Percentiles rank a stretch among this genome's conserved stretches.
These are phyloP conservation scores for Monosporozyma unispora DNA, from an alignment of 805 yeast species.

Conservation along the genomic window DNA sequence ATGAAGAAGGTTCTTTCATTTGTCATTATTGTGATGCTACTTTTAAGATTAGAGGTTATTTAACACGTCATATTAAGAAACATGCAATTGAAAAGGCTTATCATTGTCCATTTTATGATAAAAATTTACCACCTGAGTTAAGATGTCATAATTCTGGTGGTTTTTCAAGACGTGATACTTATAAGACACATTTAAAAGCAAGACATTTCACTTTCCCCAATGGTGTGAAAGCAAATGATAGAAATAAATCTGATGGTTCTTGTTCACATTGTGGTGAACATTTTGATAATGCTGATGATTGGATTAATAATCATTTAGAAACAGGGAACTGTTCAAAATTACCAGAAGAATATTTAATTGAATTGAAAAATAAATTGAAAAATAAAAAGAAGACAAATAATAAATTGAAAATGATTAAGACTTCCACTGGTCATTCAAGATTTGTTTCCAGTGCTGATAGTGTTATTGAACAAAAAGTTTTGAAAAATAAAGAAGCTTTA, in stretches of 20 bases:
- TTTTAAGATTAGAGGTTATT: slow-evolving; percentile 77
- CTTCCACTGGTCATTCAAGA: slow-evolving; percentile 28
- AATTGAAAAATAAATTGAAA: slow-evolving; percentile 20
- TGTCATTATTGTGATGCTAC: slow-evolving; percentile 74
- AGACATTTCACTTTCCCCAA: slow-evolving; percentile 82
- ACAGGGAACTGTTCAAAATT: slow-evolving; percentile 54
- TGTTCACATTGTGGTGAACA: slow-evolving; percentile 71
- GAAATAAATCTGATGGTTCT: slow-evolving; percentile 60
- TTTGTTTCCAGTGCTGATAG: slow-evolving; percentile 30
- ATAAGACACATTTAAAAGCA: slow-evolving; percentile 83
- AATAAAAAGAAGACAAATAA: slow-evolving; percentile 12
- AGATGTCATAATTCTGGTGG: slow-evolving; percentile 51
- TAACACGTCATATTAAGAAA: slow-evolving; percentile 86
- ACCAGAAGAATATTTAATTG: slow-evolving; percentile 29
- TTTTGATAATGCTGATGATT: slow-evolving; percentile 52
- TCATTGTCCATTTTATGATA: slow-evolving; percentile 36
- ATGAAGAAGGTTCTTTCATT: slow-evolving; percentile 27
- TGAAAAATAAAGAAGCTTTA: slow-evolving; percentile 27
- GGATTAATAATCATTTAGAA: slow-evolving; percentile 83
- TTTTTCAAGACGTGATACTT: slow-evolving; percentile 85
- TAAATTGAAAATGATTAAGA: slow-evolving; percentile 25
- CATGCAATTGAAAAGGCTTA: slow-evolving; percentile 81
- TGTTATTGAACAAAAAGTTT: slow-evolving; percentile 28
- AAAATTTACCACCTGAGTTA: slow-evolving; percentile 20
- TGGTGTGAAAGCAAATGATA: slow-evolving; percentile 63